Base-by-base conservation (phyloP, 345 rosid species). In the Rhizophora apiculata region DNA sequence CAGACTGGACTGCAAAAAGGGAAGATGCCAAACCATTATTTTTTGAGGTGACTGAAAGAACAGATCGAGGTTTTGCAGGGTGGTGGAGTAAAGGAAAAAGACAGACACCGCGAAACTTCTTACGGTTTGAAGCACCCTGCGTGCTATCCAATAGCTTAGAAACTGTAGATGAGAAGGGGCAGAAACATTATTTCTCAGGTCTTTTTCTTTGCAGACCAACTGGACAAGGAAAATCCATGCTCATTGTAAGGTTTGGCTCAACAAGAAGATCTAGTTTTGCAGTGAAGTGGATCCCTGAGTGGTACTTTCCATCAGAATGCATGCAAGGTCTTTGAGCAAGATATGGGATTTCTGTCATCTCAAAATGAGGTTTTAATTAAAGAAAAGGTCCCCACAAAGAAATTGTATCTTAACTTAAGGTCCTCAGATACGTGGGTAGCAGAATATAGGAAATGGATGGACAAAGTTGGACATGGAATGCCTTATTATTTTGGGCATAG, bases 361-460 rank as follows among this genome's bases (percentile, higher is more conserved):
- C 96, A 94, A 60, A 94, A 91, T 39, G 96, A 94, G 79, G 78
- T 89, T 61, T 69, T 91, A 52, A 72, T 91, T 74, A 94, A 81
- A 72, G 98, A 88, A 80, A 89, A 85, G 72, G 89, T 88, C 36
- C 96, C 97, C 21, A 94, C 98, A 0, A 91, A 86, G 71, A 85
- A 91, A 31, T 73, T 91, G 63, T 94, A 94, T 76, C 80, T 91
- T 1, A 88, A 87, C 64, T 63, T 94, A 15, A 87, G 74, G 81
- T 94, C 98, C 39, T 91, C 89, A 0, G 98, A 94, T 79, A 87
- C 95, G 20, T 91, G 97, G 96, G 92, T 94, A 19, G 82, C 87
- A 2, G 96, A 94, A 59, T 94, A 94, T 80, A 76, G 98, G 82
- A 91, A 91, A 69, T 91, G 97, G 97, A 94, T 91, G 97, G 97